These are phyloP conservation scores for Fusarium hainanense DNA, from an alignment of 2,329 filamentous ascomycete species.

Conservation along the genomic window DNA sequence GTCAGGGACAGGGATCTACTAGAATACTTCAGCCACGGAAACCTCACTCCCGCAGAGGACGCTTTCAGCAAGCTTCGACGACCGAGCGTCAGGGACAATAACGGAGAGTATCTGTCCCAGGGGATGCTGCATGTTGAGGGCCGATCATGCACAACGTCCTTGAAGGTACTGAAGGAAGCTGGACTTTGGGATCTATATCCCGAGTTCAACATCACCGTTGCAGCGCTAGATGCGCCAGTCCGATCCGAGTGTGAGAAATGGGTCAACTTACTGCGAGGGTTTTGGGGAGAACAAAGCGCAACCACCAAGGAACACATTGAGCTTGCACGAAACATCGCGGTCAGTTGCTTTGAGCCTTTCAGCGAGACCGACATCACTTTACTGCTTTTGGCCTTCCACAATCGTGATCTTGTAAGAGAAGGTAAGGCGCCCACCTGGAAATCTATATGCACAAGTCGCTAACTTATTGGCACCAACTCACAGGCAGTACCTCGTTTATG, in stretches of 20 bases:
- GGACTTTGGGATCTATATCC: neutral
- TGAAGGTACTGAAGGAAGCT: fast-evolving
- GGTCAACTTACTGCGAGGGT: no score
- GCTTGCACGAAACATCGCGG: neutral
- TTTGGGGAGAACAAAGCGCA: no score
- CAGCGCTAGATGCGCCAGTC: fast-evolving
- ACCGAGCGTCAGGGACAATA: neutral
- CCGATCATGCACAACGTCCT: fast-evolving
- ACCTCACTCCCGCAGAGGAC: neutral
- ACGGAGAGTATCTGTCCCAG: slow-evolving; percentile 1
- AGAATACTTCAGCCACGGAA: fast-evolving
- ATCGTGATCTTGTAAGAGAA: neutral
- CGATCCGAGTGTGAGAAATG: no score
- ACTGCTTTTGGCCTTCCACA: neutral
- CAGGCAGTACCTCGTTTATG: no score
- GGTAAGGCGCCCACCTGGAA: neutral
- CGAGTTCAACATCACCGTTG: neutral
- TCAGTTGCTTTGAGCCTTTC: neutral
- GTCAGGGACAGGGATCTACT: neutral
- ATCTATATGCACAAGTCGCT: no score
- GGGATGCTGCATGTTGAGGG: fast-evolving
- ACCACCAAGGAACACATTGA: neutral
- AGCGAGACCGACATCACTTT: neutral
- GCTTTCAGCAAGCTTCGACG: neutral
- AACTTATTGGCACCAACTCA: no score